phyloP scores from a whole-genome alignment of 345 rosid species.

The Firmiana major region DNA sequence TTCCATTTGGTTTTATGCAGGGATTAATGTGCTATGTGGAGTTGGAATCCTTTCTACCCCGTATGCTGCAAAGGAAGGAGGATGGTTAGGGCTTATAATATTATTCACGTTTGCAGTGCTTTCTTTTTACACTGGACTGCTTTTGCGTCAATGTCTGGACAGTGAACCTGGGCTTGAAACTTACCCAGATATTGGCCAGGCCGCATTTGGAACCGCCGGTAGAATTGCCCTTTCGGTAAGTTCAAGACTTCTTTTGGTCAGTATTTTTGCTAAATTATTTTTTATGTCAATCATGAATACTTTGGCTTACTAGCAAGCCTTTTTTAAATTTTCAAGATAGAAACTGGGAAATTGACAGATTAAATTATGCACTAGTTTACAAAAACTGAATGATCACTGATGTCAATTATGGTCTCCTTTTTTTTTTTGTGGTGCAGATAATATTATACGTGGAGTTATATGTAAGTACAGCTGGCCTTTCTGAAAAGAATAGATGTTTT shows the following conservation, averaged over 20 bases:
- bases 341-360: background rate
- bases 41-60: constrained; percentile 94
- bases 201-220: constrained; percentile 78
- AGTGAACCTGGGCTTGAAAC: constrained; percentile 83
- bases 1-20: constrained; percentile 30
- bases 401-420: background rate
- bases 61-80: constrained; percentile 89
- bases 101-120: constrained; percentile 59
- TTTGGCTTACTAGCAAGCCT: background rate
- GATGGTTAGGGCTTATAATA: constrained; percentile 74
- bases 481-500: background rate
- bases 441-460: constrained; percentile 70
- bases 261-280: background rate
- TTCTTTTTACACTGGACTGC: constrained; percentile 87
- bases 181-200: constrained; percentile 94
- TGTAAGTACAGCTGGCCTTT: constrained; percentile 59
- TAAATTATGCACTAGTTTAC: background rate
- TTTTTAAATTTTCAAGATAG: background rate
- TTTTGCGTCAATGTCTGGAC: constrained; percentile 78
- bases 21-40: constrained; percentile 91
- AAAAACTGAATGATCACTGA: background rate
- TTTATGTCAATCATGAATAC: background rate
- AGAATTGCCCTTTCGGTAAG: constrained; percentile 73
- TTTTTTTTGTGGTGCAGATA: constrained; percentile 45
- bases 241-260: background rate